Base-by-base conservation (phyloP, 1,139 yeast species). In the Yamadazyma atmosphaerica region DNA sequence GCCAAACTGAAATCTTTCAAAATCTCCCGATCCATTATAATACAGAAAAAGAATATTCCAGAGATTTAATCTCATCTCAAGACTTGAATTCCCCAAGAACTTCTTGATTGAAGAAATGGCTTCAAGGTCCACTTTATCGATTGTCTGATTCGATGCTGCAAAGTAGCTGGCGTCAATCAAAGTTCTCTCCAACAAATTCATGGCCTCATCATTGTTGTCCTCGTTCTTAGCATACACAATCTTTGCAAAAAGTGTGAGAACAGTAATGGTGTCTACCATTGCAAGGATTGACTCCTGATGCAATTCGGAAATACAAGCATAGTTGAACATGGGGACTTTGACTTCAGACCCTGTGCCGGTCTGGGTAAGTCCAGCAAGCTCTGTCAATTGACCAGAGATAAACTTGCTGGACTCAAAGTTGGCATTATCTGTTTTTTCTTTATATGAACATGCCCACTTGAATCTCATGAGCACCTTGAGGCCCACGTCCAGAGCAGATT, bases 11-110 rank as follows among this genome's bases (percentile, higher is more conserved):
- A 79, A 68, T 28, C 71, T 67, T 0, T 49, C 50, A 11, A 65
- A 42, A 33, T 77, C 66, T 0, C 68, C 60, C 4, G 63, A 58
- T 10, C 62, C 65, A 7, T 68, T 61, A 50, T 86, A 88, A 39
- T 77, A 77, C 45, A 77, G 79, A 31, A 87, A 71, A 13, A 92
- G 64, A 17, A 86, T 71, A 33, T 79, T 77, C 97, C 98, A 90
- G 3, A 92, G 63, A 40, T 81, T 81, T 27, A 88, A 63, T 40
- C 77, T 79, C 60, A 89, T 74, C 27, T 81, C 83, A 15, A 84
- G 67, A 0, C 92, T 78, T 0, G 95, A 81, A 11, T 67, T 66
- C 2, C 66, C 63, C 15, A 92, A 66, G 50, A 88, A 88, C 13
- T 64, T 58, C 18, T 72, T 67, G 55, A 87, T 80, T 3, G 88